Evolutionary conservation across 345 rosid genomes (phyloP), one percentile per base, ranked within the genome.

Genomic region (Combretum micranthum): DNA sequence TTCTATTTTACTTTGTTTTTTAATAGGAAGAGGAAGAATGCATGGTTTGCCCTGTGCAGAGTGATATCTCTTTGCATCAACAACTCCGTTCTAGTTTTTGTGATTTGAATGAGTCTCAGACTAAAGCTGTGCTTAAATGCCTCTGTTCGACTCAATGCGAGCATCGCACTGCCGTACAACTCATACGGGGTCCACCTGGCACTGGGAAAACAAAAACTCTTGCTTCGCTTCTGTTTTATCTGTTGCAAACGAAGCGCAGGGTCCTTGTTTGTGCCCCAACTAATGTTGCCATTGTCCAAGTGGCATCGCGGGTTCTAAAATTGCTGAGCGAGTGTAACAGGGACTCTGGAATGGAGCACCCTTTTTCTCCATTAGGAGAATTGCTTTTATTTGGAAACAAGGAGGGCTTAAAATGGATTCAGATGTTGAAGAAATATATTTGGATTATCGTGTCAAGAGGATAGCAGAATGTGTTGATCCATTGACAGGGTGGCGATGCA

Each of bases 401-500:
- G 44, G 78, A 72, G 44, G 80, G 51, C 75, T 74, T 10, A 69
- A 69, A 13, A 52, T 69, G 22, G 53, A 23, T 58, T 52, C 67
- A 0, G 79, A 63, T 23, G 52, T 68, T 10, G 60, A 67, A 48
- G 72, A 76, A 20, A 64, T 82, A 52, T 76, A 51, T 58, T 48
- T 82, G 64, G 83, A 78, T 47, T 44, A 65, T 59, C 82, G 87
- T n/a, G 57, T 72, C 9, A 4, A 70, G 43, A 53, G 42, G 55
- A 74, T 82, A 20, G 15, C 10, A 4, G 61, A 74, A 44, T 68
- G 77, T 61, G 39, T 63, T 64, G 72, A 58, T 0, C 18, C 43
- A 2, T 16, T 37, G 19, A 60, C 58, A 20, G 73, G 82, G 21
- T 69, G 75, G 76, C 14, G 42, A 56, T 56, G 68, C 0, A n/a